These are phyloP conservation scores for Hymenoscyphus fraxineus DNA, from an alignment of 2,329 filamentous ascomycete genomes.

Conservation along the genomic window DNA sequence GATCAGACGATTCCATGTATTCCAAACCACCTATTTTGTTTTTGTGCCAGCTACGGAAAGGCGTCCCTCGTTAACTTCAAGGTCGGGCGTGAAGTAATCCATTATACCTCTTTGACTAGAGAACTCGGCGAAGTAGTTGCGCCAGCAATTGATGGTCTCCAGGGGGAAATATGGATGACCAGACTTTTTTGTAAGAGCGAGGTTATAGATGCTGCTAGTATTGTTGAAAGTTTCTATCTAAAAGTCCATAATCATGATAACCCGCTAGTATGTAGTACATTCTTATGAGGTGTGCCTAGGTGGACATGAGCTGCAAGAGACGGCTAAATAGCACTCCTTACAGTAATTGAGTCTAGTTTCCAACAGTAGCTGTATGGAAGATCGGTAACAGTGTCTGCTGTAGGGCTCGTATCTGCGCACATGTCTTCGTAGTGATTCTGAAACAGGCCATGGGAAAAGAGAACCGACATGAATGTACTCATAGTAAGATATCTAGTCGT, in stretches of 20 bases:
- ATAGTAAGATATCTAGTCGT: too few relatives aligned
- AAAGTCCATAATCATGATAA: not conserved
- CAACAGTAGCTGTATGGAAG: not conserved
- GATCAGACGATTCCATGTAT: not conserved
- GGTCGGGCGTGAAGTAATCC: not conserved
- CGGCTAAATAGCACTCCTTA: not conserved
- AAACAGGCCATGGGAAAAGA: not conserved
- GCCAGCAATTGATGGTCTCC: not conserved
- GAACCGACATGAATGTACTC: not conserved
- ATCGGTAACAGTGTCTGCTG: slow-evolving; percentile 1
- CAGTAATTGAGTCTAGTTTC: not conserved
- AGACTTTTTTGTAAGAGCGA: not conserved
- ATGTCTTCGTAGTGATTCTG: not conserved
- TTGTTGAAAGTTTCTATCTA: not conserved
- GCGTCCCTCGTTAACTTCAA: not conserved
- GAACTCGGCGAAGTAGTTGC: not conserved
- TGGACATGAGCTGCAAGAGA: not conserved
- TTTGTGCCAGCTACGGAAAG: not conserved
- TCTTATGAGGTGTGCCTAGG: not conserved
- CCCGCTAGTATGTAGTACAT: not conserved
- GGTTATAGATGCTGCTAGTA: not conserved
- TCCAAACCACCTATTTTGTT: not conserved
- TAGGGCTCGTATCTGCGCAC: not conserved
- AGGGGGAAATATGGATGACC: not conserved
- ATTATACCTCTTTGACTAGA: not conserved